phyloP scores from a whole-genome alignment of 2,329 filamentous ascomycete species.

The Diaporthe sp. region DNA sequence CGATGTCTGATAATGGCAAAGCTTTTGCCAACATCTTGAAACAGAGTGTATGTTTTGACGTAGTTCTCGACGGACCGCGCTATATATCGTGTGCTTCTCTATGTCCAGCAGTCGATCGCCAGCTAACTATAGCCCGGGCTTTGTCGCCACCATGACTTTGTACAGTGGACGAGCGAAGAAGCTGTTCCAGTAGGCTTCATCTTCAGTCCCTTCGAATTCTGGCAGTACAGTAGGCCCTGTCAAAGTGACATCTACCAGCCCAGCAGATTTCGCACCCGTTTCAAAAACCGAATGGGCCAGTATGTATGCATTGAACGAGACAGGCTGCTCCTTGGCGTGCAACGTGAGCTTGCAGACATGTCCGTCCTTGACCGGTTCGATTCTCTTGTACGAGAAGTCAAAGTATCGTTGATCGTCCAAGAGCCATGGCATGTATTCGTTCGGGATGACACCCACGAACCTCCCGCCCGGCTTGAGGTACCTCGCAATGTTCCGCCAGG shows the following conservation, averaged over 20 bases:
- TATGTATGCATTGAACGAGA: constrained; percentile 2
- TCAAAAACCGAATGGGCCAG: not conserved
- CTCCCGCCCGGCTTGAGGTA: constrained; percentile 17
- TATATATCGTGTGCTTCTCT: no score
- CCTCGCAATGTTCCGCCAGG: not conserved
- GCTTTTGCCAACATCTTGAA: not conserved
- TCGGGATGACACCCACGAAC: constrained; percentile 13
- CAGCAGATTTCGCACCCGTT: not conserved
- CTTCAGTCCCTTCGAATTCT: not conserved
- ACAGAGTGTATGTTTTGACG: not conserved
- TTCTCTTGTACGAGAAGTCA: not conserved
- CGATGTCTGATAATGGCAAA: not conserved
- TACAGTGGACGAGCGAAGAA: not conserved
- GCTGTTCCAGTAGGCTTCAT: not conserved
- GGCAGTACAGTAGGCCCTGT: not conserved
- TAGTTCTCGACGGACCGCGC: not conserved
- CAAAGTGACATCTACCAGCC: not conserved
- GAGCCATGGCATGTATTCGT: not conserved
- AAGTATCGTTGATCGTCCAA: not conserved
- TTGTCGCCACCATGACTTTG: not conserved
- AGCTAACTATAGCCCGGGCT: not conserved
- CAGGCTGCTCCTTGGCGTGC: constrained; percentile 17
- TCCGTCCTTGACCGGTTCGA: not conserved
- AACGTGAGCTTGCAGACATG: constrained; percentile 3
- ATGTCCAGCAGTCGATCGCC: no score